These are phyloP conservation scores for Trypanosoma lewisi DNA, from an alignment of 208 protist species.

Conservation along the genomic window DNA sequence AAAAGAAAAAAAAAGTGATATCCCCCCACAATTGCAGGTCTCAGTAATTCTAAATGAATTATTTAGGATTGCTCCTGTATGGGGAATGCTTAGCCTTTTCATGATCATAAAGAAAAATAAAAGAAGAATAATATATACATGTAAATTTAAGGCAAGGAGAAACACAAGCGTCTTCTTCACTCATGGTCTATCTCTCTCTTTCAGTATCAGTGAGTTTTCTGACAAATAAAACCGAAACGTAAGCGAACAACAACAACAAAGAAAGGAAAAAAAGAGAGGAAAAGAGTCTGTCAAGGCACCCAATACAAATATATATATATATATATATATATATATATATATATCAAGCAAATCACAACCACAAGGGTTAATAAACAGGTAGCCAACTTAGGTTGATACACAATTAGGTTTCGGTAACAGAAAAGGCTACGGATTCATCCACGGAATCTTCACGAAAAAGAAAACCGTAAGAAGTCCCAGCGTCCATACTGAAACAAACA, in stretches of 20 bases:
- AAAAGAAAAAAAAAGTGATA: conserved; percentile 18
- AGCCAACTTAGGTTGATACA: too few species aligned
- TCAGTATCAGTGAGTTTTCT: too few species aligned
- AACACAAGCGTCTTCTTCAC: too few species aligned
- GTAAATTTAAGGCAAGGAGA: neutral
- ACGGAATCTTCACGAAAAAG: conserved; percentile 16
- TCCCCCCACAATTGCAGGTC: neutral
- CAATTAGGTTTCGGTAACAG: neutral
- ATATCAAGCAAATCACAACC: too few species aligned
- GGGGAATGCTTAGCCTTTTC: too few species aligned
- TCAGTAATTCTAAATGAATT: neutral
- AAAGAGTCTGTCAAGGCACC: neutral
- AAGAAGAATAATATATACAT: conserved; percentile 1
- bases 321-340: neutral
- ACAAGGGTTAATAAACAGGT: too few species aligned
- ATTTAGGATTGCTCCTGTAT: too few species aligned
- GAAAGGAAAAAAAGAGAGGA: too few species aligned
- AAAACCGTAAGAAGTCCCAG: conserved; percentile 9
- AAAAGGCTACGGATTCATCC: conserved; percentile 8
- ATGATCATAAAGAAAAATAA: neutral
- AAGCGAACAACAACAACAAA: too few species aligned
- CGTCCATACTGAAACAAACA: conserved; percentile 22
- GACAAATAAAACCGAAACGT: too few species aligned
- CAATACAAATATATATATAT: conserved; percentile 12
- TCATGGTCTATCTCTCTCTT: too few species aligned